Base-by-base conservation (phyloP, 163 green algal species). In the Scenedesmus sp. region DNA sequence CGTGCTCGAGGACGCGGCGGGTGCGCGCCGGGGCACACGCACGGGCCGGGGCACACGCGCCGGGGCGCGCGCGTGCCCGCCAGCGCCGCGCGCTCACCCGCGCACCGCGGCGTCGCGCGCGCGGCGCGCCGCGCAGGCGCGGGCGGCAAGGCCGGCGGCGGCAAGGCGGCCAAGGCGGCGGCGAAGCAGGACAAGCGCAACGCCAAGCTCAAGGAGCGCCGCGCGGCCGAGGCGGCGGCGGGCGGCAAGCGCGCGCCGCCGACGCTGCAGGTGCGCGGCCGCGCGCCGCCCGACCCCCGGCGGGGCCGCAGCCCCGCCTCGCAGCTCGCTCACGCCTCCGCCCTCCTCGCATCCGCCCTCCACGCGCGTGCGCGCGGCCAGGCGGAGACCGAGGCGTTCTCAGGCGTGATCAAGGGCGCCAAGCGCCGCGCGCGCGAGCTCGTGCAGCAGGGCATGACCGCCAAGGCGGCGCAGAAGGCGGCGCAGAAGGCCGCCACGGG, bases 341-440 rank as follows among this genome's bases (percentile, higher is more conserved):
- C n/a, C n/a, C n/a, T n/a, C n/a, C n/a, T n/a, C n/a, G n/a, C n/a
- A n/a, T n/a, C n/a, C n/a, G n/a, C n/a, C n/a, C n/a, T n/a, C n/a
- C n/a, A n/a, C n/a, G n/a, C n/a, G n/a, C n/a, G n/a, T n/a, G n/a
- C n/a, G n/a, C n/a, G n/a, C n/a, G n/a, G n/a, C n/a, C 64, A 75
- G 60, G 71, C 89, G 69, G 86, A 91, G 75, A 91, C 86, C 2
- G 73, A 80, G 54, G 83, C 63, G 0, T 71, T 80, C 42, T 80
- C 36, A 4, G 82, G 79, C 28, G 56, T 28, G 22, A 71, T 77
- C 44, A 76, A 70, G 33, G 83, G 86, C 18, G 75, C 85, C 28
- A 97, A 97, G 83, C 87, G 81, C 53, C 74, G 77, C 47, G 84
- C 92, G 62, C 67, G 80, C 9, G 58, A 76, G 39, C 72, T 96